These are phyloP conservation scores for Fermentozyma sake DNA, from an alignment of 1,139 yeast species.

Conservation along the genomic window DNA sequence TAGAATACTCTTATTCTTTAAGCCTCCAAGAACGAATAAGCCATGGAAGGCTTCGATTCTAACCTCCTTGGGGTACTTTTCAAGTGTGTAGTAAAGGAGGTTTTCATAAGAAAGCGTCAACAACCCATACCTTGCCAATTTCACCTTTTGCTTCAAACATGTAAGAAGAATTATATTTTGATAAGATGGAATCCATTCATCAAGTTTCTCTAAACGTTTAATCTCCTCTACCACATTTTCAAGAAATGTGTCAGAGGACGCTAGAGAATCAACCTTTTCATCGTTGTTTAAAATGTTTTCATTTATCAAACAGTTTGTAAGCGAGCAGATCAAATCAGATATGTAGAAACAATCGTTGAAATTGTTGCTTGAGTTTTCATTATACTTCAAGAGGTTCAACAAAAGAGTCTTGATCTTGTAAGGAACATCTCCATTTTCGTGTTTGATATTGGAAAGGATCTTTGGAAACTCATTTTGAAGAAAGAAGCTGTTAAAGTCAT, in stretches of 20 bases:
- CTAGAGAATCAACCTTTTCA: too few relatives aligned
- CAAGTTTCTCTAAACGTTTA: conserved; percentile 72
- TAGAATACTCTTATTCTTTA: conserved; percentile 58
- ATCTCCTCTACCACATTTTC: conserved; percentile 43
- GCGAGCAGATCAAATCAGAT: conserved; percentile 51
- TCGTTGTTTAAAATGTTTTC: too few relatives aligned
- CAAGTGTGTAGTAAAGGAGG: conserved; percentile 48
- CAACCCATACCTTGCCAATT: conserved; percentile 56
- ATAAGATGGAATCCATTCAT: conserved; percentile 81
- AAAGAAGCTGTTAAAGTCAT: conserved; percentile 61
- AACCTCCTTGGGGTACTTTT: conserved; percentile 47
- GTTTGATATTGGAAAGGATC: conserved; percentile 58
- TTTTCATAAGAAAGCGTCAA: conserved; percentile 49
- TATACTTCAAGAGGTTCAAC: conserved; percentile 70
- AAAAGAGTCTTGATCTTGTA: conserved; percentile 56
- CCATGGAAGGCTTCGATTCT: conserved; percentile 70
- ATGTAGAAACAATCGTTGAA: conserved; percentile 74
- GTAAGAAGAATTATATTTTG: conserved; percentile 55
- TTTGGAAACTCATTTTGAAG: conserved; percentile 65
- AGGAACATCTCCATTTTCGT: conserved; percentile 67
- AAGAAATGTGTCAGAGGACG: conserved; percentile 24
- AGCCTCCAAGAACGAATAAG: conserved; percentile 68
- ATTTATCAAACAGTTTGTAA: conserved; percentile 39
- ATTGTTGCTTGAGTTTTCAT: conserved; percentile 78
- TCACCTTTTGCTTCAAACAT: conserved; percentile 55